Evolutionary conservation across 805 yeast genomes (phyloP).

Genomic region (Zygosaccharomyces lentus): DNA sequence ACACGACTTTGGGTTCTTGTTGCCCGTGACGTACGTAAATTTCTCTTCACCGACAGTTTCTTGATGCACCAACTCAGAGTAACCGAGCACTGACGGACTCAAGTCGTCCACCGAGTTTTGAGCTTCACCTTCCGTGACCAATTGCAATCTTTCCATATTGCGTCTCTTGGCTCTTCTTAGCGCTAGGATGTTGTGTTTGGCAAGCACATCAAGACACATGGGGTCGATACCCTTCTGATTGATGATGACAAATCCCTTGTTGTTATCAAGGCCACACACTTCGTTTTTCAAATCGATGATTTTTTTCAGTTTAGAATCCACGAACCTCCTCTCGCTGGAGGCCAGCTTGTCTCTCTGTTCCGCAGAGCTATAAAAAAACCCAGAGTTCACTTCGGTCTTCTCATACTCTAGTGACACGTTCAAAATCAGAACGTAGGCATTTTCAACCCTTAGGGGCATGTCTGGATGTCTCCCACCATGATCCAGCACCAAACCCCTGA

Average conservation of each 20-base stretch:
- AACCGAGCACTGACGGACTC: constrained; percentile 73
- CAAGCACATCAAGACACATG: constrained; percentile 90
- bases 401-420: constrained; percentile 96
- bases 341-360: constrained; percentile 95
- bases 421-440: constrained; percentile 80
- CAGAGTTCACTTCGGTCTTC: constrained; percentile 94
- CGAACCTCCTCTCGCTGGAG: constrained; percentile 87
- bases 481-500: constrained; percentile 88
- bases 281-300: constrained; percentile 90
- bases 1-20: constrained; percentile 82
- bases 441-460: constrained; percentile 85
- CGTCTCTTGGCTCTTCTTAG: constrained; percentile 97
- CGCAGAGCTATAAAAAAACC: constrained; percentile 90
- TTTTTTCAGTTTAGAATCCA: constrained; percentile 86
- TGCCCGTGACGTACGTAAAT: constrained; percentile 91
- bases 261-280: constrained; percentile 73
- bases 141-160: constrained; percentile 97
- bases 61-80: constrained; percentile 86
- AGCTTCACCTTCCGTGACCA: constrained; percentile 95
- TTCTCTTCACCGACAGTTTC: constrained; percentile 95
- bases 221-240: constrained; percentile 99
- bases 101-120: constrained; percentile 96
- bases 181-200: constrained; percentile 89
- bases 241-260: constrained; percentile 83
- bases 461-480: constrained; percentile 99